Percentiles rank a stretch among this genome's conserved stretches.
Conservation (phyloP, 225 moss, liverwort and hornwort species). For the Marchantia polymorpha region DNA sequence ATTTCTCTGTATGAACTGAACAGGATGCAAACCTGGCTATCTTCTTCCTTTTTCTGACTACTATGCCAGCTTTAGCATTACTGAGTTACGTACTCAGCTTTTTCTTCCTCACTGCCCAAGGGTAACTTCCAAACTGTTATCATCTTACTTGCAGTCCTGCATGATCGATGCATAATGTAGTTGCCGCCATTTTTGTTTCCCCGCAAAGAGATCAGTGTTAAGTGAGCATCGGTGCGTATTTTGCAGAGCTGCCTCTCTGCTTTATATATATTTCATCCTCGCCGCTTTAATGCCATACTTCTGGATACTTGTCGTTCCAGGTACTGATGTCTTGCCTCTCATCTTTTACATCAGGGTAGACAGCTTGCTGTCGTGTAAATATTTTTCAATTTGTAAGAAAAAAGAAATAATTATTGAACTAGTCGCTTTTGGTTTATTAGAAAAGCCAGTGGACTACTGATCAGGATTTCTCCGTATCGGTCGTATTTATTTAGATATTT, state of each 20-base stretch:
- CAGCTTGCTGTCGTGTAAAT: no score
- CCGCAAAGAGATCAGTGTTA: background rate
- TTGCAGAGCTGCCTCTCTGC: conserved; percentile 68
- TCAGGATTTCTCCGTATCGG: no score
- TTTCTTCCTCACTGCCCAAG: conserved; percentile 55
- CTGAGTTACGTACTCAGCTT: conserved; percentile 65
- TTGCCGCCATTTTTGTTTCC: background rate
- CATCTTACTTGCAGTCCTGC: background rate
- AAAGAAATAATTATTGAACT: no score
- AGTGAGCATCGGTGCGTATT: background rate
- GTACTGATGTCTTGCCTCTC: conserved; percentile 23
- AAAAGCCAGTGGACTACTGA: no score
- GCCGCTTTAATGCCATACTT: conserved; percentile 66
- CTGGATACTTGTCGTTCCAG: conserved; percentile 47
- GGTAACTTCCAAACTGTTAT: conserved; percentile 33
- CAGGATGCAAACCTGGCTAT: conserved; percentile 77
- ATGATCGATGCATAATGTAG: background rate
- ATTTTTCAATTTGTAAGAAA: no score
- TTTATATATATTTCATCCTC: conserved; percentile 59
- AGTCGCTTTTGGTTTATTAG: no score
- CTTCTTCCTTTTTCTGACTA: conserved; percentile 59
- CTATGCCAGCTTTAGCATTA: conserved; percentile 71
- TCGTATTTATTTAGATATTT: no score
- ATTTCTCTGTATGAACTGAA: background rate
- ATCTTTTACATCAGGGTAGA: background rate